Evolutionary conservation across 345 rosid species (phyloP).

Genomic region (Nasturtium officinale): DNA sequence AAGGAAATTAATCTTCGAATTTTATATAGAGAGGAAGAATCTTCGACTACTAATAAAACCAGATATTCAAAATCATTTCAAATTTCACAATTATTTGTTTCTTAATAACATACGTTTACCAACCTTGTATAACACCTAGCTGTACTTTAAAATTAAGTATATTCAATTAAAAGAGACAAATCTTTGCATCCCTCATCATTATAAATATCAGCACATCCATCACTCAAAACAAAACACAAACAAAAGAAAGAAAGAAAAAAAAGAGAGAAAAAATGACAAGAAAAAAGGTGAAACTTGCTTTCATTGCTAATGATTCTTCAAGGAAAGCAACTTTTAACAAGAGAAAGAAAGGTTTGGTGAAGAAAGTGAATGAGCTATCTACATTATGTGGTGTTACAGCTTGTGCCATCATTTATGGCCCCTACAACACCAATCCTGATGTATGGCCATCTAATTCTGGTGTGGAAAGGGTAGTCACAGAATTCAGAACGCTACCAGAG

Average conservation of each 20-base stretch:
- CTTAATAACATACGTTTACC: too few species aligned
- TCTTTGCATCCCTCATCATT: too few species aligned
- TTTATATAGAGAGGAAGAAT: too few species aligned
- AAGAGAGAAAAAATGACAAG: not conserved
- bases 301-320: conserved; percentile 29
- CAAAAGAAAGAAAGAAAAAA: not conserved
- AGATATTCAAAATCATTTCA: too few species aligned
- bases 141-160: not conserved
- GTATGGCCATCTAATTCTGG: conserved; percentile 38
- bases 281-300: conserved; percentile 40
- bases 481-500: conserved; percentile 28
- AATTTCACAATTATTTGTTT: too few species aligned
- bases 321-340: conserved; percentile 36
- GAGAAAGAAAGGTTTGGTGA: conserved; percentile 38
- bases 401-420: conserved; percentile 35
- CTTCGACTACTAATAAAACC: not conserved
- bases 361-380: conserved; percentile 34
- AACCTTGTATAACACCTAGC: not conserved
- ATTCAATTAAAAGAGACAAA: too few species aligned
- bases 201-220: not conserved
- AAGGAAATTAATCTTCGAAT: not conserved
- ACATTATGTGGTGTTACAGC: conserved; percentile 35
- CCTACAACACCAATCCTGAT: conserved; percentile 33
- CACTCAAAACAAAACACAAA: not conserved
- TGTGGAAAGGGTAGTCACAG: conserved; percentile 32